phyloP scores from a whole-genome alignment of 805 yeast species.

The Scheffersomyces ergatensis region DNA sequence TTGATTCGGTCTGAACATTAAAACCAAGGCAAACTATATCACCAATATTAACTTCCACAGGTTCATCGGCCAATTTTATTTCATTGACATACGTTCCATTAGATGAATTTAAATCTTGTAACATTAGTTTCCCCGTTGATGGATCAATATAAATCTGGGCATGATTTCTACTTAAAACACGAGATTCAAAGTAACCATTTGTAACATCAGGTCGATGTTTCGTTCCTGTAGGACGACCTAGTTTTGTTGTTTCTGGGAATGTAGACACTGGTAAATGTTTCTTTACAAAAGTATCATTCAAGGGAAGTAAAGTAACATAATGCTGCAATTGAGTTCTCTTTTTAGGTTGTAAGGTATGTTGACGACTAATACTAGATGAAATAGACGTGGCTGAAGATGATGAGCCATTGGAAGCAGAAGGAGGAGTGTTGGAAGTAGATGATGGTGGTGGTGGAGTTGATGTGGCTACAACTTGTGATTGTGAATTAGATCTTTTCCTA shows the following conservation, averaged over 20 bases:
- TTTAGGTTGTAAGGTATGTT: conserved; percentile 12
- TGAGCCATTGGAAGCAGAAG: not conserved
- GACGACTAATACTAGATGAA: conserved; percentile 3
- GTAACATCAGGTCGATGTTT: conserved; percentile 57
- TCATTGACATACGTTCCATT: conserved; percentile 94
- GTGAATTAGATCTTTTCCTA: conserved; percentile 39
- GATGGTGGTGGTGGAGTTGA: conserved; percentile 14
- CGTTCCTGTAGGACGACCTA: conserved; percentile 86
- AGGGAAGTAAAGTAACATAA: conserved; percentile 68
- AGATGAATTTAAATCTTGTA: conserved; percentile 84
- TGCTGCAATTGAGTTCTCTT: conserved; percentile 36
- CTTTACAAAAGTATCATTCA: conserved; percentile 78
- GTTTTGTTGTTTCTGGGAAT: conserved; percentile 75
- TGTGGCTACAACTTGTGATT: conserved; percentile 33
- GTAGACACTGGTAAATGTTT: conserved; percentile 79
- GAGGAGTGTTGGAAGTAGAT: conserved; percentile 4
- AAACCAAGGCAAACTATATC: conserved; percentile 94
- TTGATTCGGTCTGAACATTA: conserved; percentile 66
- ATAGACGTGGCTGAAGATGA: conserved; percentile 1
- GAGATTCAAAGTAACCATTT: conserved; percentile 91
- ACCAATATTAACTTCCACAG: conserved; percentile 66
- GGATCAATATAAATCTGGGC: conserved; percentile 83
- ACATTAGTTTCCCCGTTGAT: conserved; percentile 59
- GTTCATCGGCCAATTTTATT: conserved; percentile 58
- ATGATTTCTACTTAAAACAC: conserved; percentile 90